phyloP scores from a whole-genome alignment of 208 protist species.

The Naegleria fowleri region DNA sequence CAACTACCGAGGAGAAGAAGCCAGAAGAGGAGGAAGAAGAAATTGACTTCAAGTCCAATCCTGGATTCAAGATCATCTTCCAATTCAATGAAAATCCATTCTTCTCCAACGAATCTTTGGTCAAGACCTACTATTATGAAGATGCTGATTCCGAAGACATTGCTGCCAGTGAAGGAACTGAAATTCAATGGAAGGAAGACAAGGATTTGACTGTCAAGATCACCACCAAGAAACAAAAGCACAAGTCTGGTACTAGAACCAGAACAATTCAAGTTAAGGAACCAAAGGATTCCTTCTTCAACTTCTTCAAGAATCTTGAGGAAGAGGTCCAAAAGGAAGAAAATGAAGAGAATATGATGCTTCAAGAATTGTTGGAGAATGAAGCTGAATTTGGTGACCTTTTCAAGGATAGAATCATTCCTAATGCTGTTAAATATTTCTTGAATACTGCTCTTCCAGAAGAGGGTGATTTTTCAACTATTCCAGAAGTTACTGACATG shows the following conservation, averaged over 20 bases:
- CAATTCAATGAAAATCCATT: slow-evolving; percentile 74
- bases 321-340: slow-evolving; percentile 39
- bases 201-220: slow-evolving; percentile 71
- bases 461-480: slow-evolving; percentile 40
- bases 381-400: slow-evolving; percentile 67
- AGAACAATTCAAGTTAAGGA: slow-evolving; percentile 70
- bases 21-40: neutral
- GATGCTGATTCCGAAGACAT: slow-evolving; percentile 49
- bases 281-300: slow-evolving; percentile 77
- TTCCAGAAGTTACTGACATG: neutral
- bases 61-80: slow-evolving; percentile 70
- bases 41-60: neutral
- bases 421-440: slow-evolving; percentile 75
- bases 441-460: slow-evolving; percentile 68
- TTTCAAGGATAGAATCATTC: slow-evolving; percentile 66
- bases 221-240: slow-evolving; percentile 76
- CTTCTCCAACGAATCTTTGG: slow-evolving; percentile 74
- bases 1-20: neutral
- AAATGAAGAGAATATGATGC: slow-evolving; percentile 43
- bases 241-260: slow-evolving; percentile 70
- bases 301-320: slow-evolving; percentile 66
- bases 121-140: slow-evolving; percentile 74
- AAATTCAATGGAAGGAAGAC: slow-evolving; percentile 68
- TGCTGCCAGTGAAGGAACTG: slow-evolving; percentile 36
- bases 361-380: slow-evolving; percentile 42